Conservation (phyloP, 2,329 filamentous ascomycete species). For the Calonectria multiphialidica region DNA sequence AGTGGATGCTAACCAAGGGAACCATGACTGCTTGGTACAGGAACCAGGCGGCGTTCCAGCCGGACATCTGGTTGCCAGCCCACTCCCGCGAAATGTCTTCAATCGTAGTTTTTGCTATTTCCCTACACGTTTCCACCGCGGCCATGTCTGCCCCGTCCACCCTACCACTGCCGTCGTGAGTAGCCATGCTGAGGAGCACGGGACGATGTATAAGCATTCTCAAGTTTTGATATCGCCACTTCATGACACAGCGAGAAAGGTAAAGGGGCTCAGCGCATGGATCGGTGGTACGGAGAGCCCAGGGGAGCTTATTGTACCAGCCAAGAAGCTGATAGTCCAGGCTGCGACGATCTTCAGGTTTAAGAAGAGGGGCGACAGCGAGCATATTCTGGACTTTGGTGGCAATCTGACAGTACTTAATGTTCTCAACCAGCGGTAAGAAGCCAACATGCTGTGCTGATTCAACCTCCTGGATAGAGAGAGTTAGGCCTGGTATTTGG, state of each 20-base stretch:
- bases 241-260: slow-evolving; percentile 80
- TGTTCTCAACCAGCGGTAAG: slow-evolving; percentile 80
- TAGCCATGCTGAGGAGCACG: slow-evolving; percentile 75
- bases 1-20: slow-evolving; percentile 80
- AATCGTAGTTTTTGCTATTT: slow-evolving; percentile 77
- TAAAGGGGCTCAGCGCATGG: slow-evolving; percentile 78
- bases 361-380: slow-evolving; percentile 77
- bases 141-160: slow-evolving; percentile 72
- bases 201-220: slow-evolving; percentile 82
- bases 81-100: slow-evolving; percentile 79
- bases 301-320: slow-evolving; percentile 80
- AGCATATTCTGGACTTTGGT: slow-evolving; percentile 83
- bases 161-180: slow-evolving; percentile 58
- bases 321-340: slow-evolving; percentile 77
- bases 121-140: slow-evolving; percentile 76
- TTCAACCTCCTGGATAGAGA: slow-evolving; percentile 51
- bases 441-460: slow-evolving; percentile 73
- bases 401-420: slow-evolving; percentile 83
- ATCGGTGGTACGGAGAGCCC: slow-evolving; percentile 72
- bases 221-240: slow-evolving; percentile 85
- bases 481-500: not conserved
- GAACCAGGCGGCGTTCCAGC: slow-evolving; percentile 87
- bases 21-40: slow-evolving; percentile 86
- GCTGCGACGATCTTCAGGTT: slow-evolving; percentile 72
- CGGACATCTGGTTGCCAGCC: slow-evolving; percentile 79